Evolutionary conservation across 768 basidiomycete genomes (phyloP).

Genomic region (Leucogyrophana mollusca): DNA sequence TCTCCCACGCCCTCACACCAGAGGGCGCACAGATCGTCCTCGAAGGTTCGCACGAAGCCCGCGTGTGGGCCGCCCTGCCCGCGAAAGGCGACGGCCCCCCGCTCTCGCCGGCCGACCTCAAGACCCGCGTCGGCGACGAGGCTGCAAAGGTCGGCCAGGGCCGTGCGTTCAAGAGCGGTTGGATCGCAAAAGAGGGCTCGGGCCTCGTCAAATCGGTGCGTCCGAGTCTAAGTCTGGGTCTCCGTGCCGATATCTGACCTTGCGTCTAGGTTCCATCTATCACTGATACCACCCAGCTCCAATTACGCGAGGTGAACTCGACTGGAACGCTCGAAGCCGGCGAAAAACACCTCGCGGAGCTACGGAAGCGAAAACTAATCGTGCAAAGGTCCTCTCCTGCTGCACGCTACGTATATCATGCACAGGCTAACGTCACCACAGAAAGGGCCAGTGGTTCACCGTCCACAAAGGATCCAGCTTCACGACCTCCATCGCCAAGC

Average conservation of each 20-base stretch:
- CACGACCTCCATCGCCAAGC: slow-evolving; percentile 88
- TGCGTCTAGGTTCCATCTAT: slow-evolving; percentile 56
- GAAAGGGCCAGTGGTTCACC: slow-evolving; percentile 95
- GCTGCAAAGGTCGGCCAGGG: slow-evolving; percentile 92
- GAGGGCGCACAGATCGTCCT: slow-evolving; percentile 81
- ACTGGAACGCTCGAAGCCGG: slow-evolving; percentile 72
- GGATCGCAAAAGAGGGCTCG: slow-evolving; percentile 90
- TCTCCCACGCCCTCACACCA: slow-evolving; percentile 69
- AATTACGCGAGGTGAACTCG: slow-evolving; percentile 70
- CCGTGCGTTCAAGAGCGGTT: slow-evolving; percentile 94
- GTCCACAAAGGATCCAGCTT: slow-evolving; percentile 84
- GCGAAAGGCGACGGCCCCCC: slow-evolving; percentile 67
- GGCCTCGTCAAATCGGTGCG: slow-evolving; percentile 85
- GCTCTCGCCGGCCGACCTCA: slow-evolving; percentile 64
- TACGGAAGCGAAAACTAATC: slow-evolving; percentile 89
- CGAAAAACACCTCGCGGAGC: slow-evolving; percentile 81
- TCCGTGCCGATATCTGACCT: background rate
- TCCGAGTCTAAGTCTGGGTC: too few relatives aligned
- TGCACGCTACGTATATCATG: background rate
- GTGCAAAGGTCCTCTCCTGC: slow-evolving; percentile 60
- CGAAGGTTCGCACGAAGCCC: slow-evolving; percentile 91
- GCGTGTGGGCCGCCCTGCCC: slow-evolving; percentile 87
- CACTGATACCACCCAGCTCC: slow-evolving; percentile 70
- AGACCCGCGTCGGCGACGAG: slow-evolving; percentile 79
- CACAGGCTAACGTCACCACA: slow-evolving; percentile 29